phyloP scores from a whole-genome alignment of 495 filamentous ascomycete genomes.

The Penicillium odoratum region DNA sequence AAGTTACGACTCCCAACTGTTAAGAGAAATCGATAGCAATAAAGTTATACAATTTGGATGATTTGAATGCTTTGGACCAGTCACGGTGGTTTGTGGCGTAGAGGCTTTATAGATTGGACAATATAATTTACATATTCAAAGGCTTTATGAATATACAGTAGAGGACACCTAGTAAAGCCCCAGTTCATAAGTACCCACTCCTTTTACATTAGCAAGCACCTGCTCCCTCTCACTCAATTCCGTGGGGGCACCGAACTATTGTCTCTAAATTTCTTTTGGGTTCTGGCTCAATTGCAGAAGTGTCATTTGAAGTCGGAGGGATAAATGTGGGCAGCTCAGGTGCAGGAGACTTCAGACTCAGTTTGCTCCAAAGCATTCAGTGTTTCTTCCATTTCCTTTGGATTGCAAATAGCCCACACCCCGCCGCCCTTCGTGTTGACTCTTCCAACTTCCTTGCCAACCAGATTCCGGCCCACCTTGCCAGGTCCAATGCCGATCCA shows the following conservation, averaged over 20 bases:
- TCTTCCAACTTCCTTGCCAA: constrained; percentile 91
- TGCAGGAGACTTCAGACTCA: constrained; percentile 46
- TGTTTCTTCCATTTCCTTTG: constrained; percentile 76
- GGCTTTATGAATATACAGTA: background rate
- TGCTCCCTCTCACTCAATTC: background rate
- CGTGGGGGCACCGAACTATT: too few species aligned
- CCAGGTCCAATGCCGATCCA: constrained; percentile 96
- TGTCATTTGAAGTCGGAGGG: background rate
- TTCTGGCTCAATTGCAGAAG: background rate
- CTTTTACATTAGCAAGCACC: background rate
- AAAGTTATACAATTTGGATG: background rate
- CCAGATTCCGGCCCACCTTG: constrained; percentile 90
- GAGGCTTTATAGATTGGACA: background rate
- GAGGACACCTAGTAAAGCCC: background rate
- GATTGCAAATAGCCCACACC: constrained; percentile 88
- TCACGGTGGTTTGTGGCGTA: background rate
- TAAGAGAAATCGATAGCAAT: background rate
- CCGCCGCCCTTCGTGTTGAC: constrained; percentile 82
- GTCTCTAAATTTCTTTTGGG: background rate
- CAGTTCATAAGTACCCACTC: background rate
- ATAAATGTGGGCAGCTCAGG: background rate
- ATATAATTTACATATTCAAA: background rate
- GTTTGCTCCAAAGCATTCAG: constrained; percentile 73
- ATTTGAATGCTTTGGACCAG: background rate
- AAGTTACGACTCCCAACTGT: background rate